Evolutionary conservation across 2,329 filamentous ascomycete species (phyloP).

Genomic region (Diaporthe capsici): DNA sequence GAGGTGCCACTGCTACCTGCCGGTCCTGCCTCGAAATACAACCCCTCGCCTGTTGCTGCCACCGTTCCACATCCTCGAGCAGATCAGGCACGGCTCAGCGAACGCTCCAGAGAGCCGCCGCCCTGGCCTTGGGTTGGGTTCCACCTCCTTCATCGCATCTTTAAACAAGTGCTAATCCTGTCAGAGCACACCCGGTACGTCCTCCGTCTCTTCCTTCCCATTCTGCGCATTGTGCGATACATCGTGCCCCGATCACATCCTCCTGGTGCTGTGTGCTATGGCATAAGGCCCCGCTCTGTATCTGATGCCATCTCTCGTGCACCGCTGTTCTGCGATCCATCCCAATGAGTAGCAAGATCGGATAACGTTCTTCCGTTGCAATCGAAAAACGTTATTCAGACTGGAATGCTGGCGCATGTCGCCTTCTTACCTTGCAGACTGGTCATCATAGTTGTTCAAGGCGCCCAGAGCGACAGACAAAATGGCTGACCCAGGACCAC

Average conservation of each 20-base stretch:
- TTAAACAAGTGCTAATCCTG: constrained; percentile 26
- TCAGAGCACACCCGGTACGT: constrained; percentile 13
- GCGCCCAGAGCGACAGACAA: background rate
- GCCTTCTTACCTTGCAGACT: background rate
- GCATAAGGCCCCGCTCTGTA: background rate
- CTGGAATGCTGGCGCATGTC: background rate
- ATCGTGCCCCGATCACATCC: constrained; percentile 2
- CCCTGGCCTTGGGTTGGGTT: background rate
- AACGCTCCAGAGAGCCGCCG: constrained; percentile 1
- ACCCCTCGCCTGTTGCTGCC: constrained; percentile 21
- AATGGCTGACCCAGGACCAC: constrained; percentile 39
- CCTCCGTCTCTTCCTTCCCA: constrained; percentile 7
- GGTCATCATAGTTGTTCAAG: background rate
- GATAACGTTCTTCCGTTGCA: background rate
- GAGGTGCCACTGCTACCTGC: constrained; percentile 16
- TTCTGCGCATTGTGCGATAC: background rate
- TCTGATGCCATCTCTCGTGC: constrained; percentile 11
- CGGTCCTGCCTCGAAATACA: background rate
- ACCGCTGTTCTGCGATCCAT: constrained; percentile 9
- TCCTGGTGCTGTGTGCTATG: background rate
- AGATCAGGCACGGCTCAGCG: constrained; percentile 19
- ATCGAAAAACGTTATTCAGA: background rate
- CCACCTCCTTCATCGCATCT: constrained; percentile 22
- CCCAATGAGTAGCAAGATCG: constrained; percentile 16
- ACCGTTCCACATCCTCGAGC: constrained; percentile 8